Evolutionary conservation across 2,329 filamentous ascomycete species (phyloP), one percentile per base, ranked within the genome.

Genomic region (Xylariaceae sp.): DNA sequence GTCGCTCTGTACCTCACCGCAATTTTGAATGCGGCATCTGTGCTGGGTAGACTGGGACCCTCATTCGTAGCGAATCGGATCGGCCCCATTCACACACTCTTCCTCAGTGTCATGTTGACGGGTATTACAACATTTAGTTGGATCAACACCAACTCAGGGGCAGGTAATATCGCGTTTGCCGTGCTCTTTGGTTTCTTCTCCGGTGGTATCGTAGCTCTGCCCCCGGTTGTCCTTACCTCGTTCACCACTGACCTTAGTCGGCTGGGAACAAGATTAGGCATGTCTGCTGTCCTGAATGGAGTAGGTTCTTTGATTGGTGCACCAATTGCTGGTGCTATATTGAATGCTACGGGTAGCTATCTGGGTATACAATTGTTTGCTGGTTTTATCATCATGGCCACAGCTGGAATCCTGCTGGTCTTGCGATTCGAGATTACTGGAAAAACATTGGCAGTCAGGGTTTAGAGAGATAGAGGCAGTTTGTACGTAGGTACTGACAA

Each of bases 11-110:
- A 83, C 56, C 71, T 83, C 20, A 68, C 83, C 3, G 70, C 81
- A 2, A 77, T 83, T 45, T 73, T 82, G 48, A 83, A 83, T 65
- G 79, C 76, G 1, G 74, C 77, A 0, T 79, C 79, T 0, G 71
- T 81, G 7, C 71, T 79, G 7, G 81, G 81, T 0, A 75, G 81
- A 6, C 69, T 82, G 1, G 64, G 80, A 0, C 80, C 79, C 0
- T 75, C 76, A 3, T 71, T 77, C 7, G 56, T 82, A 3, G 78
- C 77, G 0, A 74, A 76, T 48, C 67, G 65, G 23, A 56, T 77
- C 40, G 78, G 78, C 0, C 68, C 75, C 2, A 60, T 81, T 14
- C 74, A 79, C 51, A 72, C 74, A 1, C 56, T 68, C 18, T 73
- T 76, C 57, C 65, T 77, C 14, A 68, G 71, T 2, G 65, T 71